Base-by-base conservation (phyloP, 148 eudicot genomes). In the Rhododendron henanense region DNA sequence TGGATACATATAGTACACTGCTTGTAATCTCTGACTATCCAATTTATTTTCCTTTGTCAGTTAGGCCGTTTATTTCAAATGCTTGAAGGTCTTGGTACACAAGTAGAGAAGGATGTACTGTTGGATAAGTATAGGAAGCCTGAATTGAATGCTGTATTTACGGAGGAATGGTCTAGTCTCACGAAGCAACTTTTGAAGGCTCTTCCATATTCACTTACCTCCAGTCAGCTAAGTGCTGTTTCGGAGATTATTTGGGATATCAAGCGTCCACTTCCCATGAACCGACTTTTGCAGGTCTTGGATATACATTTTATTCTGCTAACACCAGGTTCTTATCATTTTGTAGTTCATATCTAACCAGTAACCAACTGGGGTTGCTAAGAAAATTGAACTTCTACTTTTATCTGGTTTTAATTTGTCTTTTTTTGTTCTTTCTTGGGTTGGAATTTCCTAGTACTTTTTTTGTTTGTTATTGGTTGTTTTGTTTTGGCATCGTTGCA, bases 181-280 rank as follows among this genome's bases (percentile, higher is more conserved):
- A 93, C 99, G 21, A 92, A 92, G 90, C 86, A 85, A 9, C 90
- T 93, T 84, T 31, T 96, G 85, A 85, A 91, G 87, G 92, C 91
- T 87, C 93, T 96, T 89, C 98, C 99, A 73, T 96, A 92, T 90
- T 87, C 94, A 45, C 92, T 95, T 83, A 96, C 98, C 50, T 78
- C 93, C 84, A 95, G 99, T 89, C 99, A 96, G 91, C 88, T 94
- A 81, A 90, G 81, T 80, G 96, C 99, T 75, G 92, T 85, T 81
- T 95, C 96, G 69, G 99, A 96, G 91, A 93, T 96, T 83, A 93
- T 96, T 47, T 96, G 98, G 96, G 98, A 96, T 90, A 90, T 96
- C 25, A 95, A 91, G 92, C 92, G 90, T 73, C 94, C 96, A 85
- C 92, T 94, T 87, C 99, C 99, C 50, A 96, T 96, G 99, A 95